Evolutionary conservation across 306 rosid genomes (phyloP).

Genomic region (Quercus rubra): DNA sequence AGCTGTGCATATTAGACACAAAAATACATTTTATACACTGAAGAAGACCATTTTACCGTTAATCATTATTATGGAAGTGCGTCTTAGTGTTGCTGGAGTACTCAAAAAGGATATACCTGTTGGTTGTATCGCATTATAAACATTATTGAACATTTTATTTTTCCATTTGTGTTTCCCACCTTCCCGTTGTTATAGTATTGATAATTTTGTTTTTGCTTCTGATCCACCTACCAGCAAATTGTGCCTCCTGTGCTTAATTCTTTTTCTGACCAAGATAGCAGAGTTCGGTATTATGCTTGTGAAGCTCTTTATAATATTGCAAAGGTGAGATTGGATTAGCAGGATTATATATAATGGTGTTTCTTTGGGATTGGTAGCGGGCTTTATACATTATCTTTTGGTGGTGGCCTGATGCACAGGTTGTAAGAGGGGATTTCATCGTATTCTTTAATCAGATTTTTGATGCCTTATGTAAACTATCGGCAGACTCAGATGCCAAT

Average conservation of each 20-base stretch:
- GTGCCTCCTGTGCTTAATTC: slow-evolving; percentile 90
- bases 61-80: slow-evolving; percentile 8
- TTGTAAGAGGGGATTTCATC: slow-evolving; percentile 98
- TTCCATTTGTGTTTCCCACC: not conserved
- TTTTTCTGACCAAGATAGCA: slow-evolving; percentile 94
- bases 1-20: not conserved
- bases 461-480: slow-evolving; percentile 98
- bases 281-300: slow-evolving; percentile 99
- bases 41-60: not conserved
- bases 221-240: slow-evolving; percentile 66
- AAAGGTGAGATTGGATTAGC: slow-evolving; percentile 59
- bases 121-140: not conserved
- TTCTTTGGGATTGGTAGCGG: slow-evolving; percentile 16
- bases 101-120: not conserved
- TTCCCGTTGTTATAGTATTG: not conserved
- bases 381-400: slow-evolving; percentile 28
- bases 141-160: not conserved
- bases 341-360: slow-evolving; percentile 13
- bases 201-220: slow-evolving; percentile 9
- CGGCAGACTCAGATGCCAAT: slow-evolving; percentile 91
- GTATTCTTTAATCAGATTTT: slow-evolving; percentile 93
- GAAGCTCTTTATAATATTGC: slow-evolving; percentile 97
- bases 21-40: not conserved
- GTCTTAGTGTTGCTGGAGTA: not conserved
- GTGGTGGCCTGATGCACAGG: slow-evolving; percentile 46